These are phyloP conservation scores for Verbena officinalis DNA, from an alignment of 257 asterid species.

Conservation along the genomic window DNA sequence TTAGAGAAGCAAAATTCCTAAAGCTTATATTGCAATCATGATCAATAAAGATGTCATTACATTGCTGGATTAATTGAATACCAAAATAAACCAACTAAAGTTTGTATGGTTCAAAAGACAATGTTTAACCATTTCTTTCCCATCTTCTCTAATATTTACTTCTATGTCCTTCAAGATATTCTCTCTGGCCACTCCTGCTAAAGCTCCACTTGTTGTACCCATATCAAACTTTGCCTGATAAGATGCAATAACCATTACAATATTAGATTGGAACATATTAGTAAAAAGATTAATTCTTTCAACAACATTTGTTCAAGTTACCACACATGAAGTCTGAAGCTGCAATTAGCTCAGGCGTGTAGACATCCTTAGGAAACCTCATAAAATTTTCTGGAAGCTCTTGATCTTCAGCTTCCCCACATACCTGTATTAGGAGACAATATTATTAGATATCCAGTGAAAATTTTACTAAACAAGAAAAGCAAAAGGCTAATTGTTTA, in stretches of 20 bases:
- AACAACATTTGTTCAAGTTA: slow-evolving; percentile 16
- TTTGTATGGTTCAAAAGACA: too few species aligned
- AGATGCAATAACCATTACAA: slow-evolving; percentile 12
- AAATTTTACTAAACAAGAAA: slow-evolving; percentile 6
- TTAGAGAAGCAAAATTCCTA: too few species aligned
- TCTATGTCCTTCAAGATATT: too few species aligned
- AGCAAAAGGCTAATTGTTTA: not conserved
- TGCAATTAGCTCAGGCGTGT: slow-evolving; percentile 67
- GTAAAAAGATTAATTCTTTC: not conserved
- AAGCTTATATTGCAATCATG: too few species aligned
- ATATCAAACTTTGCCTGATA: slow-evolving; percentile 73
- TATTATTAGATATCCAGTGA: slow-evolving; percentile 13
- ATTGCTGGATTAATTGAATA: too few species aligned
- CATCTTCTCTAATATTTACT: too few species aligned
- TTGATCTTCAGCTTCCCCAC: slow-evolving; percentile 60
- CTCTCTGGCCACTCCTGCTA: too few species aligned
- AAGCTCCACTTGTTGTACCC: slow-evolving; percentile 73
- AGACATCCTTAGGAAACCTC: slow-evolving; percentile 57
- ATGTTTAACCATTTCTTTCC: too few species aligned
- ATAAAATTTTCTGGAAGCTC: slow-evolving; percentile 61
- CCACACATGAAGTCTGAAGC: slow-evolving; percentile 83
- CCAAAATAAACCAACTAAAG: too few species aligned
- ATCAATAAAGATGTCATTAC: too few species aligned
- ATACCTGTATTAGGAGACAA: slow-evolving; percentile 45
- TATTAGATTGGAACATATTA: not conserved